Evolutionary conservation across 1,284 basidiomycete species (phyloP).

Genomic region (Inonotus obliquus): DNA sequence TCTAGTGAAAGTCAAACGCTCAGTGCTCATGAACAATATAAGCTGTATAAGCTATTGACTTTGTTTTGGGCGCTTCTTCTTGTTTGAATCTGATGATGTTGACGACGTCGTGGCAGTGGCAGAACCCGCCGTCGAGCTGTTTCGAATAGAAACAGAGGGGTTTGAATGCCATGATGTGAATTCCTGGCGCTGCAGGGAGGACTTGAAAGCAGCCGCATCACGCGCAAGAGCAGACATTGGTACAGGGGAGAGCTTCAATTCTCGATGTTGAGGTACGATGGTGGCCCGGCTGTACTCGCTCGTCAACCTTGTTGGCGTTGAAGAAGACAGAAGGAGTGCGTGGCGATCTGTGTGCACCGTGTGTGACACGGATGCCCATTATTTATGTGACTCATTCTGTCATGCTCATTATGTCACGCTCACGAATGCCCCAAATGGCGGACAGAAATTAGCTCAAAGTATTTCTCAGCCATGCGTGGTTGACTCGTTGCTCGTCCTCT

Average conservation of each 20-base stretch:
- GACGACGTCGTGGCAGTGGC: slow-evolving; percentile 16
- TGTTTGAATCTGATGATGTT: slow-evolving; percentile 35
- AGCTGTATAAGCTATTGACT: slow-evolving; percentile 35
- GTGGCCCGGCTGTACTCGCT: not conserved
- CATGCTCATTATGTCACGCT: not conserved
- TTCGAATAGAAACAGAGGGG: slow-evolving; percentile 25
- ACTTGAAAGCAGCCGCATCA: slow-evolving; percentile 66
- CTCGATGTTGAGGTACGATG: not conserved
- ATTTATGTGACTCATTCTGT: not conserved
- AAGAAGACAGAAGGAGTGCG: not conserved
- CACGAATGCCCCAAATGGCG: not conserved
- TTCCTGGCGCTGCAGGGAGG: slow-evolving; percentile 54
- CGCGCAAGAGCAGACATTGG: slow-evolving; percentile 58
- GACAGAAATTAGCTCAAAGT: not conserved
- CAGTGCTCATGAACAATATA: not conserved
- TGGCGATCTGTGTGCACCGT: not conserved
- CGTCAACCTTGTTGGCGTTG: not conserved
- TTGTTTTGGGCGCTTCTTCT: slow-evolving; percentile 62
- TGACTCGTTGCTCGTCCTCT: not conserved
- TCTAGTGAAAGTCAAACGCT: slow-evolving; percentile 32
- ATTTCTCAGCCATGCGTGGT: not conserved
- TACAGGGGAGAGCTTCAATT: not conserved
- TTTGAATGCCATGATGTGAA: slow-evolving; percentile 71
- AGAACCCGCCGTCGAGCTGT: slow-evolving; percentile 17
- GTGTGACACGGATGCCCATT: not conserved